Evolutionary conservation across 768 basidiomycete species (phyloP), one percentile per base, ranked within the genome.

Genomic region (Lentinus tigrinus): DNA sequence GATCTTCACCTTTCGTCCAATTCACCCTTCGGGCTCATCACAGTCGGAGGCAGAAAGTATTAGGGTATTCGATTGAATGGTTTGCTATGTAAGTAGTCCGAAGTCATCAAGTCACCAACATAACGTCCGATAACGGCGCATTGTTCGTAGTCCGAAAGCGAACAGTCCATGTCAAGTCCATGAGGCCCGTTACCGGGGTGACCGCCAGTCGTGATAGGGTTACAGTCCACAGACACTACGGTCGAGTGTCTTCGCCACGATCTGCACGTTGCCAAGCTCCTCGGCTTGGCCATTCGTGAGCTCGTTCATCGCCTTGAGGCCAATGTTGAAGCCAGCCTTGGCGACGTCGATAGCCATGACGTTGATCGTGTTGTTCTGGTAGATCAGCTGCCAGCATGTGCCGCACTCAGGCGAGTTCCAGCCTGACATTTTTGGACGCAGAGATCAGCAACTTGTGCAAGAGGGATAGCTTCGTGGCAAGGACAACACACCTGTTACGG

Each of bases 171-270:
- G 9, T 40, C 14, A 19, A 16, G 31, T 31, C 31, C 31, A 31
- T 31, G 28, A n/a, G n/a, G n/a, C n/a, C n/a, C n/a, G n/a, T n/a
- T n/a, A n/a, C n/a, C n/a, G n/a, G n/a, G n/a, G n/a, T n/a, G 36
- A 9, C 36, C 36, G 36, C 16, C 8, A 37, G 16, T 16, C 36
- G 16, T 16, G 37, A n/a, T 9, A 17, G 28, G 21, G 38, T 69
- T 63, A 76, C 58, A 84, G 66, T 31, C 84, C 83, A 63, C 87
- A 88, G 40, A 66, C 60, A 0, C 83, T 79, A 4, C 75, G 53
- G 36, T 61, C 70, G 7, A 87, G 79, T 57, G 80, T 67, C 4
- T 58, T 70, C 8, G 79, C 70, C 7, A 67, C 72, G 13, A 82
- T 81, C 10, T 73, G 44, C 16, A 87, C 75, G 19, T 78, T 70